Base-by-base conservation (phyloP, 371 early-diverging fungal genomes). In the Syncephalis plumigaleata region DNA sequence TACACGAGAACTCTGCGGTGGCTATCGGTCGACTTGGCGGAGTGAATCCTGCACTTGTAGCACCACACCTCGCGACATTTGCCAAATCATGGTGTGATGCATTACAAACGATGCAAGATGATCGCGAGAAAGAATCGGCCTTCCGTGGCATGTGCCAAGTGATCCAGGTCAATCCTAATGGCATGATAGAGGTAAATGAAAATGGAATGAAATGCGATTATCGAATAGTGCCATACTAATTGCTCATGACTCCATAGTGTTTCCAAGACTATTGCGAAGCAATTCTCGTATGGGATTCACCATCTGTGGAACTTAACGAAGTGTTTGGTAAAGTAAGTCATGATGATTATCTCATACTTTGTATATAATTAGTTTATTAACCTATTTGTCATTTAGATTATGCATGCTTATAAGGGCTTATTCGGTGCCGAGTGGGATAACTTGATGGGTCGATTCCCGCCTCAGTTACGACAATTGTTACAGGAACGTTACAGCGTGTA, bases 1-100 rank as follows among this genome's bases (percentile, higher is more conserved):
- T 94, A 26, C 64, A 73, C 39, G 95, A 96, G 59, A 96, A 96
- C 61, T 82, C 87, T 1, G 94, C 92, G 18, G 91, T 96, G 53
- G 85, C 93, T 18, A 74, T 92, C 43, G 94, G 95, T 18, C 81
- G 97, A 37, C 58, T 96, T 23, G 94, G 93, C 15, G 57, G 79
- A 16, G 83, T 84, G 2, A 78, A 74, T 59, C 88, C 97, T n/a
- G 63, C 65, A 18, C 45, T 75, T 18, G 81, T 92, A 21, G 81
- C 87, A 46, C 81, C 79, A 44, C 78, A 82, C 47, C 69, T 87
- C 24, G 77, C 76, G 47, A 54, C 62, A 17, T 88, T 90, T 58
- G 71, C 75, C 9, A 67, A 74, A 51, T 68, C 72, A 37, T 88
- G 87, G 87, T 82, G 87, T 49, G 48, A 59, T 42, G 67, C 77